Conservation (phyloP, 2,329 filamentous ascomycete genomes). For the Penicillium sp. region DNA sequence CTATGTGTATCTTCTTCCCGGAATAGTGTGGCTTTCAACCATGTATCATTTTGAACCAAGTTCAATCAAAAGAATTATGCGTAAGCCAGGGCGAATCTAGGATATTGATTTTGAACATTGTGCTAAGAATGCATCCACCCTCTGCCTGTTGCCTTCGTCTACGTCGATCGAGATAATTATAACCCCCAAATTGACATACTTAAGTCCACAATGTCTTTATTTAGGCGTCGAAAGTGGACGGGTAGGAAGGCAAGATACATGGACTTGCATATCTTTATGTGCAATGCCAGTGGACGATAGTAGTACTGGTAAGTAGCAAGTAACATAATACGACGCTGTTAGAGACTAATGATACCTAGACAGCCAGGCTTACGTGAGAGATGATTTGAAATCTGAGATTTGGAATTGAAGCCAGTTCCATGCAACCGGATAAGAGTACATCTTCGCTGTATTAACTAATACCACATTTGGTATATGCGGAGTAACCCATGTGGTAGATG, state of each 20-base stretch:
- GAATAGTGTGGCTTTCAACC: neutral
- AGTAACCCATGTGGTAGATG: neutral
- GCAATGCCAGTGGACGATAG: neutral
- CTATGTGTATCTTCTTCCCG: too few relatives aligned
- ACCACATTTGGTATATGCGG: neutral
- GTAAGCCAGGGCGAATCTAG: neutral
- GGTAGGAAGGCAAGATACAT: neutral
- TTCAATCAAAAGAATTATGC: neutral
- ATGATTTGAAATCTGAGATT: conserved; percentile 2
- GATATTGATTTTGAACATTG: neutral
- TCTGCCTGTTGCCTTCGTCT: neutral
- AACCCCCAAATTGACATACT: neutral
- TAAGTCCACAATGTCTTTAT: neutral
- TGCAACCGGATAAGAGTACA: neutral
- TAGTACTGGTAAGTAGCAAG: neutral
- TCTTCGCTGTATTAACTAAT: neutral
- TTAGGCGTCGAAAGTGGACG: neutral
- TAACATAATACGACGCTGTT: neutral
- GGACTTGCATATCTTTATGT: neutral
- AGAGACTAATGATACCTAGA: neutral
- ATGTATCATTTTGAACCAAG: neutral
- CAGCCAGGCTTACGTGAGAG: neutral
- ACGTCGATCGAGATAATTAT: neutral
- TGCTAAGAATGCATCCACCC: neutral
- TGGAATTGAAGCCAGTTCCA: neutral